These are phyloP conservation scores for Puccinia coronata DNA, from an alignment of 1,284 basidiomycete genomes.

Conservation along the genomic window DNA sequence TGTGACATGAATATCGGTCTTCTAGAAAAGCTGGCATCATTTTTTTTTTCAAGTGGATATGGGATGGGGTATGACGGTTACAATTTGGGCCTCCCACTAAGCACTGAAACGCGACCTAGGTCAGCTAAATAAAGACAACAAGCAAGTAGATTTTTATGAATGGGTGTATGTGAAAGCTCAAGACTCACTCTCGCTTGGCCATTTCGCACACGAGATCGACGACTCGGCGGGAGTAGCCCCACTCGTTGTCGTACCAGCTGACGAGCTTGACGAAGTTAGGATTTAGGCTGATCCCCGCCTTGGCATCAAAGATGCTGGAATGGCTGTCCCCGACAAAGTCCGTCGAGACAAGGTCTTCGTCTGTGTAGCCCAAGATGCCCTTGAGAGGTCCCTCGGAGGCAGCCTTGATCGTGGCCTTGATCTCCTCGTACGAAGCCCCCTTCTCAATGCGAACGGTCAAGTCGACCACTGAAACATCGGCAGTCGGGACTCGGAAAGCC, in stretches of 20 bases:
- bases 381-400: conserved; percentile 72
- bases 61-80: neutral
- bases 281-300: conserved; percentile 91
- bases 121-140: conserved; percentile 27
- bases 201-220: conserved; percentile 83
- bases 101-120: conserved; percentile 37
- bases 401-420: conserved; percentile 83
- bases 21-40: neutral
- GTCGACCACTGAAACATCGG: conserved; percentile 98
- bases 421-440: conserved; percentile 68
- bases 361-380: conserved; percentile 92
- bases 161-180: neutral
- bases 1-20: neutral
- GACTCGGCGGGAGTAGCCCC: conserved; percentile 93
- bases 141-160: neutral
- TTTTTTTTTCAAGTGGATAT: neutral
- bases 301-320: conserved; percentile 82
- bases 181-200: conserved; percentile 62
- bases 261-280: conserved; percentile 92
- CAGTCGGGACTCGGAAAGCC: conserved; percentile 94
- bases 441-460: conserved; percentile 92
- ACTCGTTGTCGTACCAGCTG: conserved; percentile 80
- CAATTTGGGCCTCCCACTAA: conserved; percentile 41
- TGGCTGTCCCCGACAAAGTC: conserved; percentile 81
- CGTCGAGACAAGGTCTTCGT: conserved; percentile 90